Evolutionary conservation across 345 rosid genomes (phyloP), one percentile per base, ranked within the genome.

Genomic region (Excoecaria cochinchinensis): DNA sequence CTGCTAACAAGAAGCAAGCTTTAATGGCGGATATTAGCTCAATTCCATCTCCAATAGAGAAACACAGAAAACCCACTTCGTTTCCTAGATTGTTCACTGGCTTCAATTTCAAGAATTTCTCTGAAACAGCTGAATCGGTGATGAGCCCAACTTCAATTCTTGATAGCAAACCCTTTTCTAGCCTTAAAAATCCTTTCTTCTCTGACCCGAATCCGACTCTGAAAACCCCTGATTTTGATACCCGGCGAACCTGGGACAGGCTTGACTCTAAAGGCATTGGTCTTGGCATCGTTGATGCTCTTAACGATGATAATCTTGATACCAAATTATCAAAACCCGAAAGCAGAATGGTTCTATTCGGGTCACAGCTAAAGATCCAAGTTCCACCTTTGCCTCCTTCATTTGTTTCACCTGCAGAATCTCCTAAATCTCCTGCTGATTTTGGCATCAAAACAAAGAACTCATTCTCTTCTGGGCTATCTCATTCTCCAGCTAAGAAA

Each of bases 121-220:
- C 97, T 36, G 92, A 89, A 24, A 63, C 81, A 24, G 67, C 84
- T 48, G 91, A 89, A 65, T 75, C 83, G 6, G 78, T 85, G 40
- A 87, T 90, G 62, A 94, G 98, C 68, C 98, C 98, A 39, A 94
- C 94, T 70, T 94, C 98, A 7, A 92, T 87, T 59, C 98, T 94
- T 59, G 98, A 94, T 80, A 74, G 84, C 68, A 91, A 90, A 78
- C 87, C 95, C 38, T 89, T 90, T 69, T 89, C 90, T 25, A 83
- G 82, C 74, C 75, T 90, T 63, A 93, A 80, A 76, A 91, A 84
- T 78, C 92, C 98, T 1, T 90, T 87, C 69, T 83, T 87, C 83
- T 73, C 86, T 72, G 94, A 86, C 14, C 72, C 72, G 58, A 79
- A 60, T 67, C 65, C 82, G 60, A 66, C 81, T 10, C 83, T 80